A percentile compares a stretch with the other conserved stretches of the same genome.
These are phyloP conservation scores for Aplosporella prunicola DNA, from an alignment of 2,329 filamentous ascomycete genomes.

Conservation along the genomic window DNA sequence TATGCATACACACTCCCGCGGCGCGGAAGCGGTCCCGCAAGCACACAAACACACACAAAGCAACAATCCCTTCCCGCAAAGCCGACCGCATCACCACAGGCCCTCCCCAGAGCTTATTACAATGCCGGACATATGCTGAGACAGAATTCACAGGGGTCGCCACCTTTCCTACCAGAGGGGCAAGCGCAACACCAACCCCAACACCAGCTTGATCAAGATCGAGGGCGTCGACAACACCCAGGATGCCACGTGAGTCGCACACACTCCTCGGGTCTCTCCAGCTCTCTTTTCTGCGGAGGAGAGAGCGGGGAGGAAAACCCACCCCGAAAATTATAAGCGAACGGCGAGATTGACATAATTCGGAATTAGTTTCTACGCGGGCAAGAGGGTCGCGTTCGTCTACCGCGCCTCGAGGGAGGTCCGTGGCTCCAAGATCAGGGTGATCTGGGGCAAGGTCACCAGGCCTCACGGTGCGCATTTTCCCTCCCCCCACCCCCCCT, in stretches of 20 bases:
- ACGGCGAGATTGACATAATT: constrained; percentile 18
- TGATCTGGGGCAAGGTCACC: constrained; percentile 97
- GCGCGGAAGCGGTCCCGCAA: too few relatives aligned
- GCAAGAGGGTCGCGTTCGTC: constrained; percentile 96
- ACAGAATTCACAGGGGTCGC: constrained; percentile 57
- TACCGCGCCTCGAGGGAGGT: constrained; percentile 89
- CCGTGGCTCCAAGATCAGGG: constrained; percentile 86
- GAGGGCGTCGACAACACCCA: constrained; percentile 74
- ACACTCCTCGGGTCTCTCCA: too few relatives aligned
- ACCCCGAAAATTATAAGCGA: not conserved
- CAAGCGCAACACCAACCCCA: constrained; percentile 44
- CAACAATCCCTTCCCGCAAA: not conserved
- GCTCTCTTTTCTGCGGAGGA: too few relatives aligned
- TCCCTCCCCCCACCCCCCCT: not conserved
- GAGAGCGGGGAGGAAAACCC: too few relatives aligned
- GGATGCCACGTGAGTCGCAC: constrained; percentile 59
- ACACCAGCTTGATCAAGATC: constrained; percentile 90
- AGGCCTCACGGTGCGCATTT: constrained; percentile 66
- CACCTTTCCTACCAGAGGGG: constrained; percentile 94
- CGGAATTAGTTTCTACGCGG: constrained; percentile 67
- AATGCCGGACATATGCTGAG: constrained; percentile 4
- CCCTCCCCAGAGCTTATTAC: not conserved
- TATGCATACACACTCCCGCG: too few relatives aligned
- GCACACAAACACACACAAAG: not conserved
- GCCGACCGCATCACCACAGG: too few relatives aligned